Base-by-base conservation (phyloP, 108 stramenopile genomes). In the Cyclostephanos invisitatus region DNA sequence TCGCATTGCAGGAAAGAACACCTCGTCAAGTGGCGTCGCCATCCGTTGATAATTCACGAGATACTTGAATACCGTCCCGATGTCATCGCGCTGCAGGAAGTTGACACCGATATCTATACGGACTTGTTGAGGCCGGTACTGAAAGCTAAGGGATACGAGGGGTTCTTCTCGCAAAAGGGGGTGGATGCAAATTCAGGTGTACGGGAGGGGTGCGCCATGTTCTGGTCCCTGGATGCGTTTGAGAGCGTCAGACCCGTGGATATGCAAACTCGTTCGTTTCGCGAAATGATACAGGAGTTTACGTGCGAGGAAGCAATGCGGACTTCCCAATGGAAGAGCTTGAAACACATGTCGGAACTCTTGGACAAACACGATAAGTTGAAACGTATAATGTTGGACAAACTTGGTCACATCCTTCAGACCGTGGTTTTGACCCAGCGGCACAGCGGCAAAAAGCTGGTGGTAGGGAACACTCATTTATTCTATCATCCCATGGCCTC, bases 21-120 rank as follows among this genome's bases (percentile, higher is more conserved):
- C 12, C 64, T 93, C 22, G 40, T 73, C 7, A 75, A 79, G 44
- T 58, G 56, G 64, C 50, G 92, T 38, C 82, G 91, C 10, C 64
- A 88, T 51, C 88, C 91, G 0, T 46, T 92, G 67, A 84, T 92
- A 66, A 63, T 92, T 0, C 80, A 83, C 36, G 91, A 92, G 64
- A 67, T 92, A 32, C 57, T 92, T 29, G 54, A 72, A n/a, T 87
- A 92, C 51, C 49, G 81, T 36, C 77, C 89, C 11, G 91, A 90
- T 56, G 61, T 92, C 42, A 70, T 92, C 50, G 89, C 89, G 63
- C 66, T 92, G 21, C 91, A 92, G 75, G 91, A 92, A 59, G 91
- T 93, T n/a, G 89, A 93, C 69, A 50, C 64, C 20, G 64, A 71
- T 57, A 44, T 80, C n/a, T 83, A 59, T 56, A 22, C 67, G 17